Evolutionary conservation across 2,329 filamentous ascomycete genomes (phyloP).

Genomic region (Ascosphaera acerosa): DNA sequence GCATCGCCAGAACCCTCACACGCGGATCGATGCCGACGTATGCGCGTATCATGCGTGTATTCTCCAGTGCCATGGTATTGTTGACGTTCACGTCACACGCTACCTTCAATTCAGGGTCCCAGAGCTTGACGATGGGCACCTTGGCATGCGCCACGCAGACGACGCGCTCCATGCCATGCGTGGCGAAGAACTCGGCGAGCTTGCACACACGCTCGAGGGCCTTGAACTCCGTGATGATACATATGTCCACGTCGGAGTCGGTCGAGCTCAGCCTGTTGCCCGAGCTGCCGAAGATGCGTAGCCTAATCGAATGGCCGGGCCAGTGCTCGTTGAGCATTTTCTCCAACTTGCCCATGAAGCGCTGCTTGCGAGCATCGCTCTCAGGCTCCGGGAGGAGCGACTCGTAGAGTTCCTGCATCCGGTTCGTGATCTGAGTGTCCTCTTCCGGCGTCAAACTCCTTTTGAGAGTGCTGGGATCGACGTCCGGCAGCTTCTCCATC

Average conservation of each 20-base stretch:
- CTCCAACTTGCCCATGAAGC: conserved; percentile 68
- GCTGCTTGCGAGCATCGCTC: conserved; percentile 48
- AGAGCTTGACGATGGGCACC: conserved; percentile 95
- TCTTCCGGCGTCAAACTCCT: conserved; percentile 44
- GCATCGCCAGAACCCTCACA: conserved; percentile 80
- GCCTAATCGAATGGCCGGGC: conserved; percentile 72
- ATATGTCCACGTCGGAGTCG: conserved; percentile 95
- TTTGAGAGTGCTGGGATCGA: conserved; percentile 42
- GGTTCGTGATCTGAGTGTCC: conserved; percentile 47
- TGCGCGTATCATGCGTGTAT: conserved; percentile 91
- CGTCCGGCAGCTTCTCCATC: conserved; percentile 43
- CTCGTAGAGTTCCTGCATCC: conserved; percentile 69
- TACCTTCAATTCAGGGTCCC: conserved; percentile 76
- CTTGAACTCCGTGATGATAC: conserved; percentile 78
- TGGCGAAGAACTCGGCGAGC: conserved; percentile 63
- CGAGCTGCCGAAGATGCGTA: conserved; percentile 92
- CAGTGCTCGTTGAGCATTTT: conserved; percentile 71
- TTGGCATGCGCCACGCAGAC: conserved; percentile 88
- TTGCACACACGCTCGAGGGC: conserved; percentile 74
- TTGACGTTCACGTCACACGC: conserved; percentile 98
- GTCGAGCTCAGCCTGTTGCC: conserved; percentile 86
- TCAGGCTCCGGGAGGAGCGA: conserved; percentile 57
- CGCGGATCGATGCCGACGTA: conserved; percentile 86
- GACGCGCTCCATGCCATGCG: conserved; percentile 84
- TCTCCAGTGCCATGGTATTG: conserved; percentile 81